Percentiles rank a stretch among this genome's conserved stretches.
These are phyloP conservation scores for Xylariaceae sp. DNA, from an alignment of 2,329 filamentous ascomycete genomes.

Conservation along the genomic window DNA sequence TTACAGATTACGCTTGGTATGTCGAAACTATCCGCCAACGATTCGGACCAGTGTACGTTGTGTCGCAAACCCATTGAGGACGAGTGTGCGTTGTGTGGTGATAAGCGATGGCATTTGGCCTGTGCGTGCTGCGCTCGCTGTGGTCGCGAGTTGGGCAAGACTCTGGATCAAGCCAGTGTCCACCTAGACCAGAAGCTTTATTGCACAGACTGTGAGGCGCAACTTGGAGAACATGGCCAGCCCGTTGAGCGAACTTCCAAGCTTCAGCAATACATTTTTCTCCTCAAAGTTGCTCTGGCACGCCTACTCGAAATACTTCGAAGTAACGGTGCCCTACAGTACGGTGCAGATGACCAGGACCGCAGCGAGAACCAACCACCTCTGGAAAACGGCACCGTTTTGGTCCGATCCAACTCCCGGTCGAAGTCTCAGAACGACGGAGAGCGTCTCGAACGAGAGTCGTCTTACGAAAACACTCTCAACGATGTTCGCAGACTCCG, in stretches of 20 bases:
- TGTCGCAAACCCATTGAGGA: slow-evolving; percentile 91
- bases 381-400: slow-evolving; percentile 45
- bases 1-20: slow-evolving; percentile 62
- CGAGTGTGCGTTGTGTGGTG: slow-evolving; percentile 72
- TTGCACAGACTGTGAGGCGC: slow-evolving; percentile 62
- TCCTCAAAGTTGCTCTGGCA: slow-evolving; percentile 86
- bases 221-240: slow-evolving; percentile 47
- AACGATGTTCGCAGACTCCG: slow-evolving; percentile 89
- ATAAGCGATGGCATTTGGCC: slow-evolving; percentile 75
- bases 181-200: slow-evolving; percentile 64
- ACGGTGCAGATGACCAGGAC: slow-evolving; percentile 67
- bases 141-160: slow-evolving; percentile 59
- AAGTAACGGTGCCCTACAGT: slow-evolving; percentile 73
- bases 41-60: slow-evolving; percentile 76
- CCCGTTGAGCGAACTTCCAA: slow-evolving; percentile 72
- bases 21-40: slow-evolving; percentile 62
- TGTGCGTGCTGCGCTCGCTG: slow-evolving; percentile 74
- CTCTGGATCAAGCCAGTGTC: slow-evolving; percentile 65
- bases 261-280: slow-evolving; percentile 88
- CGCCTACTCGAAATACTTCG: slow-evolving; percentile 82
- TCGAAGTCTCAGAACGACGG: slow-evolving; percentile 69
- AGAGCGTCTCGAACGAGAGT: slow-evolving; percentile 59
- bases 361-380: slow-evolving; percentile 53
- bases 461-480: slow-evolving; percentile 89
- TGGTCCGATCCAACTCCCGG: slow-evolving; percentile 60